Conservation (phyloP, 306 rosid genomes). For the Psophocarpus tetragonolobus region DNA sequence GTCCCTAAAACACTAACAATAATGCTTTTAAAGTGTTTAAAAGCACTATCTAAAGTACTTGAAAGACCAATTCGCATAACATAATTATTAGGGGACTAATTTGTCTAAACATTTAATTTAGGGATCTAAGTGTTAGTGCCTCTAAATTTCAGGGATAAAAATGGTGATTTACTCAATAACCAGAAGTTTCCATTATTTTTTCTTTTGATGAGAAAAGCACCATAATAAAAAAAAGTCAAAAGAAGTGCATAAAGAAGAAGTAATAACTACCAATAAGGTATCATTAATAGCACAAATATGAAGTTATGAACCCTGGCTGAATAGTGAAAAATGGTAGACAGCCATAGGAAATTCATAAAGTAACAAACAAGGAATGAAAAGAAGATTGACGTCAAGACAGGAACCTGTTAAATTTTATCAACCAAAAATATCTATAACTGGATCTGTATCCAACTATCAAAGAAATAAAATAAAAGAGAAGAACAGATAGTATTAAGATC, state of each 20-base stretch:
- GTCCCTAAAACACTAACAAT: too few relatives aligned
- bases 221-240: conserved; percentile 2
- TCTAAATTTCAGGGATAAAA: too few relatives aligned
- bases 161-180: too few relatives aligned
- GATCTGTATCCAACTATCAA: too few relatives aligned
- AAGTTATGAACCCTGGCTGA: neutral
- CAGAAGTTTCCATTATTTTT: neutral
- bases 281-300: neutral
- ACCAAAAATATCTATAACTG: neutral
- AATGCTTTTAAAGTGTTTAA: too few relatives aligned
- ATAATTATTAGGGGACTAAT: too few relatives aligned
- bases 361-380: neutral
- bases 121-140: too few relatives aligned
- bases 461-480: neutral
- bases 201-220: neutral
- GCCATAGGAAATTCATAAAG: neutral
- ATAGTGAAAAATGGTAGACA: neutral
- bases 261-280: neutral
- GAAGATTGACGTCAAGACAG: neutral
- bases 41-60: too few relatives aligned
- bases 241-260: neutral
- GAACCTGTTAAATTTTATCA: neutral
- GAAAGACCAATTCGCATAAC: too few relatives aligned
- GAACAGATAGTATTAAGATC: neutral
- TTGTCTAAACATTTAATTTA: too few relatives aligned